Conservation (phyloP, 176 grass and related monocot species). For the Juncus effusus region DNA sequence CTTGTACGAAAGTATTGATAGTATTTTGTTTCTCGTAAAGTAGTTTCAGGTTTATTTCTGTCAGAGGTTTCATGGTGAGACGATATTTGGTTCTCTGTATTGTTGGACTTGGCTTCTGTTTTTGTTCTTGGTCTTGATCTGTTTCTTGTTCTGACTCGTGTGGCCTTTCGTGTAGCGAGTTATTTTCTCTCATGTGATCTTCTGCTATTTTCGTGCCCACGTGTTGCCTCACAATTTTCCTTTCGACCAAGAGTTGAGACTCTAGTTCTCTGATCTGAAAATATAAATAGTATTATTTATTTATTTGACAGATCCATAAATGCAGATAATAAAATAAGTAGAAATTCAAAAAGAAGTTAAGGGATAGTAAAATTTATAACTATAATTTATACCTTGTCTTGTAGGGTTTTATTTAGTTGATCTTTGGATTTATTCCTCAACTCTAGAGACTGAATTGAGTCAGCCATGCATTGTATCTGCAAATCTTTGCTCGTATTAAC, state of each 20-base stretch:
- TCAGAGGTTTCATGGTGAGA: conserved; percentile 33
- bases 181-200: conserved; percentile 50
- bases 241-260: conserved; percentile 78
- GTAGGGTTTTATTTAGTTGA: conserved; percentile 57
- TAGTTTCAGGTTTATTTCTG: conserved; percentile 26
- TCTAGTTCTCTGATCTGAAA: conserved; percentile 87
- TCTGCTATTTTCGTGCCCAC: conserved; percentile 88
- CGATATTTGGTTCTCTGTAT: conserved; percentile 37
- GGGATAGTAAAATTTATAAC: background rate
- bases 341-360: background rate
- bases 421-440: conserved; percentile 81
- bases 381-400: conserved; percentile 63
- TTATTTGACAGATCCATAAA: too few relatives aligned
- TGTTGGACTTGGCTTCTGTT: conserved; percentile 26
- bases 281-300: background rate
- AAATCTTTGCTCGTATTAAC: conserved; percentile 69
- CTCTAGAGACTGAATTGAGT: conserved; percentile 73
- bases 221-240: conserved; percentile 85
- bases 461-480: conserved; percentile 84
- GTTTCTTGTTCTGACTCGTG: conserved; percentile 25
- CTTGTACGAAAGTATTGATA: conserved; percentile 41
- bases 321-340: too few relatives aligned
- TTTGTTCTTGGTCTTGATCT: background rate
- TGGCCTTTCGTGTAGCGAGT: conserved; percentile 39
- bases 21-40: conserved; percentile 26